Conservation (phyloP, 2,329 filamentous ascomycete genomes). For the Diaporthe caulivora region DNA sequence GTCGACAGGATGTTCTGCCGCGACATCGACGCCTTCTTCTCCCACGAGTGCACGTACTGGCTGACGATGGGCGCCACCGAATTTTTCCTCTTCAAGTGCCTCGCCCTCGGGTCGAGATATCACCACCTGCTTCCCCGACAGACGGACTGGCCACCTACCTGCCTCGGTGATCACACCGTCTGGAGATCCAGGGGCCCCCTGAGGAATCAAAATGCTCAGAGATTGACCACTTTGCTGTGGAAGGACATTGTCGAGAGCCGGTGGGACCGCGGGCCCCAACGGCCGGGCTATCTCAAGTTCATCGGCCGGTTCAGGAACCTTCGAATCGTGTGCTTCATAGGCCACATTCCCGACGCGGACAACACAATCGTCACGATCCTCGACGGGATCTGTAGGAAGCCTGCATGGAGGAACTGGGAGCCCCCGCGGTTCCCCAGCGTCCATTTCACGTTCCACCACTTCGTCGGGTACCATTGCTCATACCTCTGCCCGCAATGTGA, state of each 20-base stretch:
- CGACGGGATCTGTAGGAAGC: slow-evolving; percentile 7
- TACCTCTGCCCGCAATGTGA: slow-evolving; percentile 5
- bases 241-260: slow-evolving; percentile 7
- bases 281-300: slow-evolving; percentile 14
- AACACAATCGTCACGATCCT: neutral
- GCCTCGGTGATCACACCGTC: neutral
- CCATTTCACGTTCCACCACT: slow-evolving; percentile 6
- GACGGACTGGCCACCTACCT: neutral
- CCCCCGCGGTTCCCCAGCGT: neutral
- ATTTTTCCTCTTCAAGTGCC: slow-evolving; percentile 16
- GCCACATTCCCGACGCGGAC: neutral
- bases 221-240: neutral
- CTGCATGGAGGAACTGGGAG: slow-evolving; percentile 3
- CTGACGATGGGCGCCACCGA: slow-evolving; percentile 19
- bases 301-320: slow-evolving; percentile 17
- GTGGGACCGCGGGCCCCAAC: neutral
- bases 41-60: slow-evolving; percentile 14
- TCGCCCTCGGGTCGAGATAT: neutral
- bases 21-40: slow-evolving; percentile 8
- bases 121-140: slow-evolving; percentile 12
- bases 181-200: neutral
- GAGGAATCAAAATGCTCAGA: neutral
- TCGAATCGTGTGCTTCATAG: neutral
- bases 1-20: neutral
- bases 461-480: slow-evolving; percentile 8